phyloP scores from a whole-genome alignment of 306 rosid genomes.

The Sicyos baderoa region DNA sequence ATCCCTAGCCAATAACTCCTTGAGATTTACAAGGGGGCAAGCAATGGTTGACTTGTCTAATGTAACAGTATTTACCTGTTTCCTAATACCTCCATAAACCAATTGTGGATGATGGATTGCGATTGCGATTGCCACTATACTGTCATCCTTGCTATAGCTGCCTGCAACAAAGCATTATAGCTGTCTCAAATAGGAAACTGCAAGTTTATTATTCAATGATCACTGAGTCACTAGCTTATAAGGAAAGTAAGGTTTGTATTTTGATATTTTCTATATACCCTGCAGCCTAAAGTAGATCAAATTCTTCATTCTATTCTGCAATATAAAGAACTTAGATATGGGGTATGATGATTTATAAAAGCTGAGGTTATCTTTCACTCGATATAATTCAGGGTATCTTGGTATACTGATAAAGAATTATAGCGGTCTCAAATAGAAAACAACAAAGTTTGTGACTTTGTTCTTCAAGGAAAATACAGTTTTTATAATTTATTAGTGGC shows the following conservation, averaged over 20 bases:
- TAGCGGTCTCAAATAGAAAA: not conserved
- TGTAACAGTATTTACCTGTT: not conserved
- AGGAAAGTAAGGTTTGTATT: not conserved
- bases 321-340: not conserved
- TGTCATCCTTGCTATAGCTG: not conserved
- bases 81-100: not conserved
- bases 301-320: not conserved
- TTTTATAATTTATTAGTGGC: no score
- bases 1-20: not conserved
- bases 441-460: no score
- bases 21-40: not conserved
- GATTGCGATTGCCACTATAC: not conserved
- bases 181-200: not conserved
- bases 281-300: not conserved
- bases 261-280: not conserved
- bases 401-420: not conserved
- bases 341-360: not conserved
- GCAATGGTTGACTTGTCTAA: not conserved
- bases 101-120: conserved; percentile 3
- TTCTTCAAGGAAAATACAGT: not conserved
- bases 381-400: no score
- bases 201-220: not conserved
- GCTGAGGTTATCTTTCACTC: not conserved
- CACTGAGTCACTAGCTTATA: not conserved
- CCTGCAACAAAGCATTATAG: not conserved